These are phyloP conservation scores for Irpex rosettiformis DNA, from an alignment of 1,284 basidiomycete species.

Conservation along the genomic window DNA sequence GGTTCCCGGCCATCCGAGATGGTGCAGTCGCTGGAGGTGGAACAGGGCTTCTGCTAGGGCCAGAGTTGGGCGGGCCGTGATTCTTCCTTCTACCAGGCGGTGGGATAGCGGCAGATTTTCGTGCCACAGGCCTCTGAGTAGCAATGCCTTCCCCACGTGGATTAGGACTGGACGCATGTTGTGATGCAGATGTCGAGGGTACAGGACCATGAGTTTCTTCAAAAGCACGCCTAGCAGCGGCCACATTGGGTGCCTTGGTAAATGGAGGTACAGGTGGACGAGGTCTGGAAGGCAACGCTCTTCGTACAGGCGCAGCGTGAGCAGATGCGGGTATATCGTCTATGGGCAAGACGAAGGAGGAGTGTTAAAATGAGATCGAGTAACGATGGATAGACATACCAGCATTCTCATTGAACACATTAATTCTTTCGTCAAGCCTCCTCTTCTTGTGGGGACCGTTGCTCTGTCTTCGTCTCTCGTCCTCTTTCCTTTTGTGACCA, in stretches of 20 bases:
- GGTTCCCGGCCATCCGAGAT: neutral
- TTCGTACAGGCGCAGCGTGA: constrained; percentile 1
- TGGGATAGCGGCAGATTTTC: neutral
- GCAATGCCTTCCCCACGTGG: neutral
- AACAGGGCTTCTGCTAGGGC: neutral
- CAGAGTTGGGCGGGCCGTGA: neutral
- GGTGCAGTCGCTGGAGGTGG: neutral
- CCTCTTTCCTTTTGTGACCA: constrained; percentile 8
- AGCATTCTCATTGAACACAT: neutral
- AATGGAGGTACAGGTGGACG: neutral
- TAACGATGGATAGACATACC: neutral
- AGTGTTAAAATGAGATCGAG: neutral
- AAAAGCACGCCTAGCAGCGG: neutral
- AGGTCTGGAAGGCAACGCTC: neutral
- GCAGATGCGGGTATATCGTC: constrained; percentile 11
- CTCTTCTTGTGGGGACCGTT: neutral
- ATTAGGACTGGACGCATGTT: neutral
- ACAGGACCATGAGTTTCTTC: neutral
- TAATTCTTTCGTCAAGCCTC: neutral
- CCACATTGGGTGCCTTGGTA: neutral
- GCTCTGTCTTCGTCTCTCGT: neutral
- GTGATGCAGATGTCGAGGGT: neutral
- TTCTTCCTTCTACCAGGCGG: neutral
- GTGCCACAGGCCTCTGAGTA: neutral
- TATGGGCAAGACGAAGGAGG: neutral